phyloP scores from a whole-genome alignment of 176 grass and related monocot species.

The Alopecurus myosuroides region DNA sequence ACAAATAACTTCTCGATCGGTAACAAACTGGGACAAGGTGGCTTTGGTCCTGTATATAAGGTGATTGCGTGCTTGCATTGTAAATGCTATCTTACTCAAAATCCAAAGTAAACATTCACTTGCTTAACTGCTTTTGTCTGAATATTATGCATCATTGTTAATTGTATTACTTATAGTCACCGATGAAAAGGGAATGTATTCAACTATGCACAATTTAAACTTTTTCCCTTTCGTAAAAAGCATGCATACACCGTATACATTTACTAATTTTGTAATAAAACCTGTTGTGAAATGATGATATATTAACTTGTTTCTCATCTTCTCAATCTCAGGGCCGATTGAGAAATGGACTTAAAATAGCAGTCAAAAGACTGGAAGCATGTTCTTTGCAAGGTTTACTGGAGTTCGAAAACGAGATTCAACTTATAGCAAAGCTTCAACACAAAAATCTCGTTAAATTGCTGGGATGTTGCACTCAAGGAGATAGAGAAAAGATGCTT shows the following conservation, averaged over 20 bases:
- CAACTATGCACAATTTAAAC: background rate
- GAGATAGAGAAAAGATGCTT: constrained; percentile 46
- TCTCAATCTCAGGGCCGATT: constrained; percentile 37
- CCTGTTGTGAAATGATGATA: background rate
- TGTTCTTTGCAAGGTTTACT: constrained; percentile 54
- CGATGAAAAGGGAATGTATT: background rate
- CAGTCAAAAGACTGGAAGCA: constrained; percentile 49
- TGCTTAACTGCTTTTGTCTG: background rate
- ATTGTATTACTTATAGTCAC: background rate
- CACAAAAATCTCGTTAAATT: constrained; percentile 53
- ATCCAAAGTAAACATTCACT: constrained; percentile 2
- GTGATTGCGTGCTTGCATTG: constrained; percentile 17
- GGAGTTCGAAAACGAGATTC: constrained; percentile 55
- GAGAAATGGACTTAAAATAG: constrained; percentile 44
- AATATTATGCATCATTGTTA: background rate
- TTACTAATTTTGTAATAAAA: background rate
- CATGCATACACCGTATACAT: background rate
- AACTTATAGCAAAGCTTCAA: constrained; percentile 48
- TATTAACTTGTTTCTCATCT: background rate
- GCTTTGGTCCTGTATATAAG: constrained; percentile 83
- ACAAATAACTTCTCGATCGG: constrained; percentile 53
- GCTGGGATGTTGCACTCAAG: constrained; percentile 39
- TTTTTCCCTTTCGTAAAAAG: background rate
- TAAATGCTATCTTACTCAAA: constrained; percentile 7
- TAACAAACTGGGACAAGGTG: constrained; percentile 81